Evolutionary conservation across 495 filamentous ascomycete species (phyloP).

Genomic region (Aspergillus indologenus): DNA sequence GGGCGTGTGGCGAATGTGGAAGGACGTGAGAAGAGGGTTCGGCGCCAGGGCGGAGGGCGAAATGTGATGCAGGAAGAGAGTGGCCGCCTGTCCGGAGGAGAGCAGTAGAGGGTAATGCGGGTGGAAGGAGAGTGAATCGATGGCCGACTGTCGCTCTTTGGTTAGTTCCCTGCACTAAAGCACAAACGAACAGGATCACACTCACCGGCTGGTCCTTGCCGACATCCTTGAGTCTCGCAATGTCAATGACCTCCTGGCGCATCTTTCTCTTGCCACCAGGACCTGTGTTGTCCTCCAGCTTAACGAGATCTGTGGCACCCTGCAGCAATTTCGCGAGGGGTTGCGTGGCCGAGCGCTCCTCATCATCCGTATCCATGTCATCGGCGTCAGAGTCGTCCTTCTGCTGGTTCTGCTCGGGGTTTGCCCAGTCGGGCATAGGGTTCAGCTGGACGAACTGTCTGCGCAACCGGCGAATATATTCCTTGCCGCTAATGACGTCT

Average conservation of each 20-base stretch:
- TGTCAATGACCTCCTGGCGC: slow-evolving; percentile 82
- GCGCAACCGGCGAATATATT: slow-evolving; percentile 77
- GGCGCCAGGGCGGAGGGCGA: slow-evolving; percentile 68
- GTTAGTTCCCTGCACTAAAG: slow-evolving; percentile 10
- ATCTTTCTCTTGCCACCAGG: slow-evolving; percentile 57
- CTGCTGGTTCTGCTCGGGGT: slow-evolving; percentile 48
- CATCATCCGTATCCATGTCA: slow-evolving; percentile 56
- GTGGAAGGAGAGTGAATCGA: slow-evolving; percentile 86
- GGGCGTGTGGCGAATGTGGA: slow-evolving; percentile 79
- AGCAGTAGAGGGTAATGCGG: slow-evolving; percentile 82
- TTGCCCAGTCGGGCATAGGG: slow-evolving; percentile 77
- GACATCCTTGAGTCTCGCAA: slow-evolving; percentile 68
- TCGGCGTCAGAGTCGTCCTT: slow-evolving; percentile 40
- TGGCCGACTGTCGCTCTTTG: slow-evolving; percentile 57
- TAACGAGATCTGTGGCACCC: slow-evolving; percentile 56
- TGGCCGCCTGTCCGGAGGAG: slow-evolving; percentile 78
- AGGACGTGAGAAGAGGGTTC: slow-evolving; percentile 83
- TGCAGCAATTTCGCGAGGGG: slow-evolving; percentile 80
- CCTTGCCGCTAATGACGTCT: slow-evolving; percentile 79
- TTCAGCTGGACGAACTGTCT: slow-evolving; percentile 78
- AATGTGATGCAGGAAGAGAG: slow-evolving; percentile 85
- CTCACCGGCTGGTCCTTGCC: slow-evolving; percentile 56
- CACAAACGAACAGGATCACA: slow-evolving; percentile 6
- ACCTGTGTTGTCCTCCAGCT: slow-evolving; percentile 36
- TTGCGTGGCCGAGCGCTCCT: slow-evolving; percentile 61